Percentiles rank a stretch among this genome's conserved stretches.
These are phyloP conservation scores for Aspergillus sclerotialis DNA, from an alignment of 2,329 filamentous ascomycete species.

Conservation along the genomic window DNA sequence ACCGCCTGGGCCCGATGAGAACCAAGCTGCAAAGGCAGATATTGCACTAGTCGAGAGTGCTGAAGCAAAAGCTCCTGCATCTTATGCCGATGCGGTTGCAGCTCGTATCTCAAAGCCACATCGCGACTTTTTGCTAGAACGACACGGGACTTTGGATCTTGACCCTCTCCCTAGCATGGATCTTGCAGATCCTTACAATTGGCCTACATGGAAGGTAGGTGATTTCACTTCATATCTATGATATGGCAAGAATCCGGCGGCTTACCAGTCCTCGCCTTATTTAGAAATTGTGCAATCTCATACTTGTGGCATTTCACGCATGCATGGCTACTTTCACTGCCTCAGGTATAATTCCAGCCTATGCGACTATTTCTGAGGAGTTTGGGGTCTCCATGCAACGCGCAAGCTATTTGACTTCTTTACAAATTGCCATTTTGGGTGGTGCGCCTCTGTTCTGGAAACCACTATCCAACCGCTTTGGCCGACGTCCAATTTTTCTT, in stretches of 20 bases:
- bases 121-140: constrained; percentile 45
- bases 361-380: constrained; percentile 46
- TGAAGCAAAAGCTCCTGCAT: constrained; percentile 16
- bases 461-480: constrained; percentile 47
- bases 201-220: constrained; percentile 46
- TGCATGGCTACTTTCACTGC: constrained; percentile 54
- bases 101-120: constrained; percentile 22
- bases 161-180: constrained; percentile 47
- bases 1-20: constrained; percentile 7
- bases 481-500: constrained; percentile 50
- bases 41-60: constrained; percentile 24
- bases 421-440: constrained; percentile 50
- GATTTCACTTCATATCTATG: not conserved
- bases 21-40: constrained; percentile 14
- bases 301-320: constrained; percentile 52
- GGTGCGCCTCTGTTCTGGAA: constrained; percentile 50
- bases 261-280: not conserved
- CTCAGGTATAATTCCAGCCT: constrained; percentile 51
- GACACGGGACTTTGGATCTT: constrained; percentile 50
- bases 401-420: constrained; percentile 48
- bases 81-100: constrained; percentile 19
- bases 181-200: constrained; percentile 52
- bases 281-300: constrained; percentile 49
- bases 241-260: not conserved
- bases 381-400: constrained; percentile 42